Evolutionary conservation across 139 green algal species (phyloP).

Genomic region (Volvox reticuliferus): DNA sequence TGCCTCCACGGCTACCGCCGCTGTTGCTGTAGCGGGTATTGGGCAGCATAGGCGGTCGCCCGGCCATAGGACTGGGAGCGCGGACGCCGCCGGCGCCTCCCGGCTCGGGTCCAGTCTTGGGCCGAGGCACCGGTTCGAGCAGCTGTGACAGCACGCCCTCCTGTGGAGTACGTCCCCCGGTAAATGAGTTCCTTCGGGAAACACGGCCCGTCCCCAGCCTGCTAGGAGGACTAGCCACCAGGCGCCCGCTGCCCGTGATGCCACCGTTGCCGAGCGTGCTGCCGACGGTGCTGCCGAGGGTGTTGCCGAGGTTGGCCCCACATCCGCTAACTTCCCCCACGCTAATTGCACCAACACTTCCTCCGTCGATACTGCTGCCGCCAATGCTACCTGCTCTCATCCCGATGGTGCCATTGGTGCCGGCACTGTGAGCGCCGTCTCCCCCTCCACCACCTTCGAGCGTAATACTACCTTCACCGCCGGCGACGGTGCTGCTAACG

Average conservation of each 20-base stretch:
- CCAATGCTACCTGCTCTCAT: neutral
- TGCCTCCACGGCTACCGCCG: neutral
- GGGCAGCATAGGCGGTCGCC: constrained; percentile 34
- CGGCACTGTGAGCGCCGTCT: neutral
- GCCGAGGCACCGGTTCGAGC: neutral
- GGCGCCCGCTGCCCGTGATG: neutral
- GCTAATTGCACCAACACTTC: neutral
- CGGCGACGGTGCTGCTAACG: neutral
- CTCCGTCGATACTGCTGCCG: neutral
- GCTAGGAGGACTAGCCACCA: neutral
- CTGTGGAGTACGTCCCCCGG: neutral
- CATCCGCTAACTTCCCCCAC: too few relatives aligned
- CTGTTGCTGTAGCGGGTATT: constrained; percentile 38
- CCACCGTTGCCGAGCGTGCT: neutral
- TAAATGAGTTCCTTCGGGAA: constrained; percentile 27
- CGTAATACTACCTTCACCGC: neutral
- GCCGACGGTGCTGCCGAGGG: neutral
- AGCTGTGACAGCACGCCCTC: constrained; percentile 29
- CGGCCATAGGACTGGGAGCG: neutral
- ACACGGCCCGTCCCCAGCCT: neutral
- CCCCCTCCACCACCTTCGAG: neutral
- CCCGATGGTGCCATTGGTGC: too few relatives aligned
- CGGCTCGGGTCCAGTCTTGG: neutral
- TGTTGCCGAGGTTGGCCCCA: neutral
- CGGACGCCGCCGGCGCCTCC: neutral